Base-by-base conservation (phyloP, 2,329 filamentous ascomycete species). In the Massarina eburnea region DNA sequence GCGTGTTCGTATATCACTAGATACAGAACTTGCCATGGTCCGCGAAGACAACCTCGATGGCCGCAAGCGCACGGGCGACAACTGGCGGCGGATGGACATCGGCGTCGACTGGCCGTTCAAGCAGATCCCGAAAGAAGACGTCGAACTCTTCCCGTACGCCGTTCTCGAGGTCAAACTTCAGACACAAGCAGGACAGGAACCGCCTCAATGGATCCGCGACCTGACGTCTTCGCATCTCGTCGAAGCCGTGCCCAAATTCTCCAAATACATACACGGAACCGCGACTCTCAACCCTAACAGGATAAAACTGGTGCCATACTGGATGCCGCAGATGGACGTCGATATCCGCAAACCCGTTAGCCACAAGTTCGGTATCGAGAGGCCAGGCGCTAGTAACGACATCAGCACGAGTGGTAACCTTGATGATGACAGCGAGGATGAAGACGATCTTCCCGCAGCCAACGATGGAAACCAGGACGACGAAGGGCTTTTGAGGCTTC, bases 241-340 rank as follows among this genome's bases (percentile, higher is more conserved):
- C 2, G 94, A 99, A 73, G 91, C 94, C n/a, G 91, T 99, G 2
- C 94, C 94, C 51, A 99, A 99, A 68, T 99, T 97, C 73, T 96
- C 91, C 64, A 99, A 99, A 74, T 99, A 97, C 70, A 97, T 99
- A 47, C 94, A 99, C 70, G 94, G 94, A 48, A 91, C 86, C 1
- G 92, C 92, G 8, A 88, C 83, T 9, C 74, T 99, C 36, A 95
- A 96, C 70, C 91, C 91, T 0, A 81, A 85, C 35, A 84, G 88
- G 44, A 99, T 99, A 71, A 78, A 96, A 38, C 79, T 99, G 10
- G 78, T 99, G 5, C 94, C 94, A 1, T 99, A 89, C 77, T 99
- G 94, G 94, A 89, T 92, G 78, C 94, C 94, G 1, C 94, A 99
- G 73, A 99, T 99, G 94, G 86, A 95, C 57, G 84, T 95, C 19